Evolutionary conservation across 2,329 filamentous ascomycete species (phyloP), one percentile per base, ranked within the genome.

Genomic region (Zasmidium citrigriseum): DNA sequence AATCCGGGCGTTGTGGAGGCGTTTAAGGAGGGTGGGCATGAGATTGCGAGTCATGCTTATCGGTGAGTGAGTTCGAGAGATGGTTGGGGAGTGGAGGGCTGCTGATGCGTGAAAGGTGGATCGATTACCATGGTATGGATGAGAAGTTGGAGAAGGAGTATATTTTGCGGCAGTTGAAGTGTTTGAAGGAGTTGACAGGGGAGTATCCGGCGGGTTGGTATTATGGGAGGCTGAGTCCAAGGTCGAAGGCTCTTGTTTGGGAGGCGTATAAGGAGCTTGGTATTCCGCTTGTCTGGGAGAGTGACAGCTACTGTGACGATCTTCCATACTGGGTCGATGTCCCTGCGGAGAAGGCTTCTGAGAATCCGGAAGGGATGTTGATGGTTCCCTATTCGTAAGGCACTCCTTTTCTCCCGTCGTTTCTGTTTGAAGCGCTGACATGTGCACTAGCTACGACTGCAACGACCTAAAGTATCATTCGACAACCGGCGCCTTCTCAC

Each of bases 301-400:
- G 72, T 20, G 82, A 84, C 60, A 76, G 74, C 0, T 84, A 83
- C 57, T 78, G 79, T 10, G 82, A 84, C 57, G 82, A 84, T 51
- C 68, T 84, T 3, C 82, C 82, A 0, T 83, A 83, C 68, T 83
- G 80, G 82, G 73, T 77, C 3, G 81, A 83, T 61, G 70, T 83
- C 0, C 80, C 80, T 0, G 70, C 75, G 16, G 82, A 84, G 67
- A 70, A 73, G 3, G 69, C 73, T 7, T 67, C 64, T 11, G 60
- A 66, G 0, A 68, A 70, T n/a, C 72, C 76, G 1, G 76, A 82
- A 60, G 80, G 82, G n/a, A 75, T 80, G 61, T 68, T 83, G 3
- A 83, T 83, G 77, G 68, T 83, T 16, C 81, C 80, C 3, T 83
- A 83, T n/a, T 41, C 34, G 34, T 41, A 41, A 10, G 34, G 14